Conservation (phyloP, 2,329 filamentous ascomycete genomes). For the Monilinia aucupariae region DNA sequence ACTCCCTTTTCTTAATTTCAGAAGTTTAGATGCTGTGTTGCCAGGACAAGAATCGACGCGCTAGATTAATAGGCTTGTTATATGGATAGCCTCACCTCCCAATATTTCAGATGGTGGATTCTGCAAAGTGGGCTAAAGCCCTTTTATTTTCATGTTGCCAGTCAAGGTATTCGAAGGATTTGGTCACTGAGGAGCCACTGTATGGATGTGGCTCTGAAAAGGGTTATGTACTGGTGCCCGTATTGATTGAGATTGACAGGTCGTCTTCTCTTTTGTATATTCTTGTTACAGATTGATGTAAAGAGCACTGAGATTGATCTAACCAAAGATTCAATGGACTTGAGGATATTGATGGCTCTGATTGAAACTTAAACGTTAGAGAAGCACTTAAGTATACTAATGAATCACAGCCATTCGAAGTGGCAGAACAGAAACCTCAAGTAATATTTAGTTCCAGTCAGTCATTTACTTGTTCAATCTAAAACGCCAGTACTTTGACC, state of each 20-base stretch:
- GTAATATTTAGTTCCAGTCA: background rate
- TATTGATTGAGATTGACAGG: background rate
- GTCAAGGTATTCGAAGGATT: background rate
- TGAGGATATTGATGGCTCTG: background rate
- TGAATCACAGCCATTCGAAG: background rate
- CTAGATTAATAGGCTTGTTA: background rate
- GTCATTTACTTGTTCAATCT: background rate
- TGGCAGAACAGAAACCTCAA: background rate
- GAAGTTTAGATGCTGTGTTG: background rate
- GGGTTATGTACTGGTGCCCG: too few species aligned
- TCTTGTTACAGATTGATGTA: background rate
- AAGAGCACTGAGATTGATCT: too few species aligned
- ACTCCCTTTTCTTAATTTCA: background rate
- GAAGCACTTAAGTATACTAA: background rate
- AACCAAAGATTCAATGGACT: too few species aligned
- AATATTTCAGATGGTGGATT: too few species aligned
- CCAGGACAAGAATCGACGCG: background rate
- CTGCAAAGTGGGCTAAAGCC: accelerated
- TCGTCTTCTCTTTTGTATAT: background rate
- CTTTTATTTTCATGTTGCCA: background rate
- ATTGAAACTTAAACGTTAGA: background rate
- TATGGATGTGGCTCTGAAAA: background rate
- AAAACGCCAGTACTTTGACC: background rate
- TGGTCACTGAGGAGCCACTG: background rate
- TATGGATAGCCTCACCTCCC: accelerated